These are phyloP conservation scores for Starmerella kuoi DNA, from an alignment of 805 yeast genomes.

Conservation along the genomic window DNA sequence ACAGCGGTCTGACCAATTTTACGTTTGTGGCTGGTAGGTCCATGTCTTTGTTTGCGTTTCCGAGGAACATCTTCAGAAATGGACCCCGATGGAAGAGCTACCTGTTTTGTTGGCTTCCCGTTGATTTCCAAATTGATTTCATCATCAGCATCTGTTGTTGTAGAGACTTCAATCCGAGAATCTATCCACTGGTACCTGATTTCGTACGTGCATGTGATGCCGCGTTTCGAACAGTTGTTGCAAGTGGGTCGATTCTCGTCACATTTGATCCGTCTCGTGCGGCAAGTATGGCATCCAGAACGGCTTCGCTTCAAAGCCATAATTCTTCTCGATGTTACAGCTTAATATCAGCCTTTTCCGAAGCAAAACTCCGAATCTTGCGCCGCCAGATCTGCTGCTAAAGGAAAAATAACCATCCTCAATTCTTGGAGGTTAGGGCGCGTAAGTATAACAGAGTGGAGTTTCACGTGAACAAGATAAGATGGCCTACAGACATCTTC, in stretches of 20 bases:
- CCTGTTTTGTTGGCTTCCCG: neutral
- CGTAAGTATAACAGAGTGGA: too few species aligned
- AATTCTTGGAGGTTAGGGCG: too few species aligned
- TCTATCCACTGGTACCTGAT: slow-evolving; percentile 18
- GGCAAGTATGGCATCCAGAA: slow-evolving; percentile 58
- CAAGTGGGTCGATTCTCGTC: slow-evolving; percentile 54
- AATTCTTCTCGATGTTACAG: too few species aligned
- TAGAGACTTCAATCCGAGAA: neutral
- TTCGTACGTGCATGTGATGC: slow-evolving; percentile 14
- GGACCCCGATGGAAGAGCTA: neutral
- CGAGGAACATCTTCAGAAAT: neutral
- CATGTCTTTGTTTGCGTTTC: slow-evolving; percentile 5
- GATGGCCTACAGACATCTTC: too few species aligned
- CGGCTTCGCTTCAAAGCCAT: slow-evolving; percentile 21
- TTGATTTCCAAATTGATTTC: neutral
- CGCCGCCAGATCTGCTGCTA: too few species aligned
- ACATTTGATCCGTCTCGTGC: slow-evolving; percentile 50
- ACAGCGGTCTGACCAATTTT: slow-evolving; percentile 12
- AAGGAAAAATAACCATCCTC: too few species aligned
- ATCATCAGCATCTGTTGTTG: neutral
- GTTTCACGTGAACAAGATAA: too few species aligned
- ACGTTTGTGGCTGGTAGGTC: slow-evolving; percentile 13
- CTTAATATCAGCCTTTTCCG: too few species aligned
- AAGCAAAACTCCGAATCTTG: too few species aligned
- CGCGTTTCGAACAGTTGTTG: slow-evolving; percentile 35